Evolutionary conservation across 2,329 filamentous ascomycete species (phyloP).

Genomic region (Aplosporella prunicola): DNA sequence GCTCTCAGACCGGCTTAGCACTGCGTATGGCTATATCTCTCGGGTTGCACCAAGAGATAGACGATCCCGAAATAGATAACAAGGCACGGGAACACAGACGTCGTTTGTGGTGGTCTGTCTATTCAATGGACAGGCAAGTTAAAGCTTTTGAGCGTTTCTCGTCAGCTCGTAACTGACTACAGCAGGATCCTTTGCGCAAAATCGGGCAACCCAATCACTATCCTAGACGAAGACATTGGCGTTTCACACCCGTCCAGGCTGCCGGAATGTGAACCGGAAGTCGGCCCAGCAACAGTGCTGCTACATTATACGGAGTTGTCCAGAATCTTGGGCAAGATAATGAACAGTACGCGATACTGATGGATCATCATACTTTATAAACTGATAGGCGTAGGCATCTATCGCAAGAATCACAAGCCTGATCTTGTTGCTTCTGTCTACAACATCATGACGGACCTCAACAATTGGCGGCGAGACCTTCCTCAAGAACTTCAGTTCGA

Average conservation of each 20-base stretch:
- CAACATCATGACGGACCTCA: conserved; percentile 41
- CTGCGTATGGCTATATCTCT: conserved; percentile 49
- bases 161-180: conserved; percentile 1
- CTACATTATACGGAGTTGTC: conserved; percentile 46
- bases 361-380: too few species aligned
- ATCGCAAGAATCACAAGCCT: conserved; percentile 38
- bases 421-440: conserved; percentile 43
- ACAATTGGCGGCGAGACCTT: conserved; percentile 41
- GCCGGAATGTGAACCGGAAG: conserved; percentile 26
- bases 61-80: conserved; percentile 30
- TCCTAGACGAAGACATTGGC: conserved; percentile 46
- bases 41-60: conserved; percentile 47
- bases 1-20: conserved; percentile 25
- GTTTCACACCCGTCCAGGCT: conserved; percentile 30
- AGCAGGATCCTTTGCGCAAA: conserved; percentile 41
- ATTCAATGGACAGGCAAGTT: conserved; percentile 38
- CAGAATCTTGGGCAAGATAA: conserved; percentile 43
- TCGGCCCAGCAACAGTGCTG: conserved; percentile 41
- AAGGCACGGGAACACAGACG: conserved; percentile 41
- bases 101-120: conserved; percentile 49
- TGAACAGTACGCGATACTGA: conserved; percentile 12
- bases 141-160: background rate
- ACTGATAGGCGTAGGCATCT: conserved; percentile 32
- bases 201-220: conserved; percentile 46
- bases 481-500: conserved; percentile 42